phyloP scores from a whole-genome alignment of 2,329 filamentous ascomycete species.

The Myotisia sp. region DNA sequence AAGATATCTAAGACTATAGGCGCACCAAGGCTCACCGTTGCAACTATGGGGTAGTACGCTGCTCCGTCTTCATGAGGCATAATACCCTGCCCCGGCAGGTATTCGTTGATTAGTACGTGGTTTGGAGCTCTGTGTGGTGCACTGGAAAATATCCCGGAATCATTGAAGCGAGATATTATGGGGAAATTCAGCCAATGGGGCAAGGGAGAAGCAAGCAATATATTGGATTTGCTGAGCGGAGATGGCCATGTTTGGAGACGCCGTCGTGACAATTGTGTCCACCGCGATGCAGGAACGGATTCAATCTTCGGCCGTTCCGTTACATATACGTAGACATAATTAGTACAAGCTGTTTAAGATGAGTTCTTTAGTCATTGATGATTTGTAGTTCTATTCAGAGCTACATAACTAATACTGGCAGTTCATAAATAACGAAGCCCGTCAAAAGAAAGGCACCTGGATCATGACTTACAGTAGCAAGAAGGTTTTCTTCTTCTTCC shows the following conservation, averaged over 20 bases:
- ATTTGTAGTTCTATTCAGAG: too few species aligned
- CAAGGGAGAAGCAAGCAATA: constrained; percentile 55
- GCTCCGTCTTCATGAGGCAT: constrained; percentile 91
- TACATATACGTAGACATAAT: background rate
- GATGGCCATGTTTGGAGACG: constrained; percentile 86
- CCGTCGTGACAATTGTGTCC: constrained; percentile 78
- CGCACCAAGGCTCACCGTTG: constrained; percentile 73
- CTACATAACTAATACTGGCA: too few species aligned
- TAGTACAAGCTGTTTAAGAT: too few species aligned
- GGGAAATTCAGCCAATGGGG: constrained; percentile 62
- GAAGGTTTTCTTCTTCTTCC: constrained; percentile 56
- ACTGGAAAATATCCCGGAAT: constrained; percentile 38
- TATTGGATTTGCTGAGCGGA: constrained; percentile 58
- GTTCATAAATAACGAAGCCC: too few species aligned
- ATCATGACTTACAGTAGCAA: constrained; percentile 49
- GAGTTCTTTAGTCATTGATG: too few species aligned
- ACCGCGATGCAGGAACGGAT: constrained; percentile 57
- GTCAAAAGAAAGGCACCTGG: background rate
- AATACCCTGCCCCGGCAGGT: constrained; percentile 75
- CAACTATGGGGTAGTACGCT: constrained; percentile 77
- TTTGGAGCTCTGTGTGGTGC: constrained; percentile 70
- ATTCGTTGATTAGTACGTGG: constrained; percentile 90
- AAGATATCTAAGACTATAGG: constrained; percentile 67
- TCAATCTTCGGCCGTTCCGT: constrained; percentile 30
- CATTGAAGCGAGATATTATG: constrained; percentile 43